Percentiles rank a stretch among this genome's conserved stretches.
Conservation (phyloP, 257 asterid species). For the Plantago major region DNA sequence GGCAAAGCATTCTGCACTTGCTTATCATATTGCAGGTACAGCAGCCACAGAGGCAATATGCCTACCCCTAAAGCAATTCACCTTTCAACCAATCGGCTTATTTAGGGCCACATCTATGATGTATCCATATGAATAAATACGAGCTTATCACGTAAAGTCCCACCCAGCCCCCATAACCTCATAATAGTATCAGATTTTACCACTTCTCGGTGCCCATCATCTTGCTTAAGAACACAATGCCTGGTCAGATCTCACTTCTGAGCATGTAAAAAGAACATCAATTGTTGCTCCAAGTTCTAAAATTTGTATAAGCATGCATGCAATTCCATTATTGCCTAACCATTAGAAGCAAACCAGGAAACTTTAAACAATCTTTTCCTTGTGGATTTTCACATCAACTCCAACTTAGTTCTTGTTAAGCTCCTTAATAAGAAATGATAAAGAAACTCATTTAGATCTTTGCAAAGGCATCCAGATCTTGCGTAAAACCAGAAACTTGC, state of each 20-base stretch:
- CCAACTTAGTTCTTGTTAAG: constrained; percentile 17
- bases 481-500: constrained; percentile 23
- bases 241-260: constrained; percentile 17
- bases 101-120: background rate
- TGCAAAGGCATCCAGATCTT: constrained; percentile 14
- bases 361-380: constrained; percentile 15
- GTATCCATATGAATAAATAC: constrained; percentile 10
- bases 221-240: constrained; percentile 9
- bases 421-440: constrained; percentile 15
- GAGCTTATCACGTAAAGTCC: constrained; percentile 9
- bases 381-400: constrained; percentile 17
- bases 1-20: constrained; percentile 8
- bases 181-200: constrained; percentile 2
- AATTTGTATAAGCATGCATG: constrained; percentile 13
- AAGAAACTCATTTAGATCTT: constrained; percentile 9
- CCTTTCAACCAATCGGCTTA: background rate
- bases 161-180: constrained; percentile 13
- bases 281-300: constrained; percentile 16
- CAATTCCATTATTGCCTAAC: constrained; percentile 22
- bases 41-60: background rate
- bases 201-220: constrained; percentile 12
- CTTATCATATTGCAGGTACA: background rate
- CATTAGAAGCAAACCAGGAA: constrained; percentile 17
- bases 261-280: constrained; percentile 8
- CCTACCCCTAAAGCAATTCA: background rate